phyloP scores from a whole-genome alignment of 331 rosid species.

The Acacia concinna region DNA sequence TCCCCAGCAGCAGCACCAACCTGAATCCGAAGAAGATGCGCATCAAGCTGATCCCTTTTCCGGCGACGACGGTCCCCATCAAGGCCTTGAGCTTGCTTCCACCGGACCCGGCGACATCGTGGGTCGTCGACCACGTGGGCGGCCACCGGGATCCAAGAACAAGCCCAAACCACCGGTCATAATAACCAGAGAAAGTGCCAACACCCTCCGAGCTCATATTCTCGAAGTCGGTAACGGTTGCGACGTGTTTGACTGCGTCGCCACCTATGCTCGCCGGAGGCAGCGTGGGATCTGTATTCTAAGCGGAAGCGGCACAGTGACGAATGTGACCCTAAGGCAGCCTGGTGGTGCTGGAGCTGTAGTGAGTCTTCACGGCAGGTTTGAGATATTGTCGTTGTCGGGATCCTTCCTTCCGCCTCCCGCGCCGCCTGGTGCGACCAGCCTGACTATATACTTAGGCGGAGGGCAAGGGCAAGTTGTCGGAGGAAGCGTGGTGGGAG shows the following conservation, averaged over 20 bases:
- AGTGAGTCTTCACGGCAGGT: conserved; percentile 79
- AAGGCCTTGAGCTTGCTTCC: conserved; percentile 48
- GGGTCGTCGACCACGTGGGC: conserved; percentile 76
- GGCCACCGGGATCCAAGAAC: conserved; percentile 89
- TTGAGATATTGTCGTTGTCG: conserved; percentile 81
- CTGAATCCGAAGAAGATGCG: conserved; percentile 48
- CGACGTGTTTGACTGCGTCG: conserved; percentile 80
- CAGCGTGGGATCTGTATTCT: conserved; percentile 96
- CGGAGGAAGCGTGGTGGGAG: conserved; percentile 90
- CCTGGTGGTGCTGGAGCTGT: conserved; percentile 77
- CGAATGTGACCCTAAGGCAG: conserved; percentile 79
- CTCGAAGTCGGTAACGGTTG: conserved; percentile 78
- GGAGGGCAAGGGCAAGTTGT: conserved; percentile 96
- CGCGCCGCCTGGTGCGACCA: conserved; percentile 92
- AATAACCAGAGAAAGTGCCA: conserved; percentile 89
- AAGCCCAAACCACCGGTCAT: conserved; percentile 82
- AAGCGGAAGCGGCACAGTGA: conserved; percentile 86
- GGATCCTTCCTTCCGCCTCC: conserved; percentile 97
- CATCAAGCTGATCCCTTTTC: conserved; percentile 40
- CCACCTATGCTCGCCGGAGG: conserved; percentile 82
- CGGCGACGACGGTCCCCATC: conserved; percentile 50
- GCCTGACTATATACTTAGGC: conserved; percentile 73
- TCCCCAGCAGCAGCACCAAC: conserved; percentile 41
- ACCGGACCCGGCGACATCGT: conserved; percentile 50
- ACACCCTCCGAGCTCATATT: conserved; percentile 89